Conservation (phyloP, 1,284 basidiomycete species). For the Ganoderma sinense region DNA sequence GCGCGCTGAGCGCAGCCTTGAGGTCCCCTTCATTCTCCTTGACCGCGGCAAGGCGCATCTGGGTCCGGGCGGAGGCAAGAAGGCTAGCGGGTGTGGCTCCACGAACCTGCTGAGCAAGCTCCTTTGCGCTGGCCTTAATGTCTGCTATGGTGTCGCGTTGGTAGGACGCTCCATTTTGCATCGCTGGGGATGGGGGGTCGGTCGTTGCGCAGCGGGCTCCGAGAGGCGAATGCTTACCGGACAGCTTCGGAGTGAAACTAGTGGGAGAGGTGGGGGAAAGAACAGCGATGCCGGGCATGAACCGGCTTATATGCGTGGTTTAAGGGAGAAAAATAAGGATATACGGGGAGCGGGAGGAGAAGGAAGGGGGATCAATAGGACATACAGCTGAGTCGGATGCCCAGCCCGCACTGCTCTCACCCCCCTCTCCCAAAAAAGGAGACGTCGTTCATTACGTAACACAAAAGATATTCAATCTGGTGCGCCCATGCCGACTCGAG, state of each 20-base stretch:
- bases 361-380: slow-evolving; percentile 15
- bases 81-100: slow-evolving; percentile 63
- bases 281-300: slow-evolving; percentile 46
- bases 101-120: slow-evolving; percentile 59
- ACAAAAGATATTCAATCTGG: neutral
- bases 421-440: neutral
- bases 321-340: slow-evolving; percentile 33
- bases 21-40: slow-evolving; percentile 65
- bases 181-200: slow-evolving; percentile 31
- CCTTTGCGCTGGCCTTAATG: slow-evolving; percentile 70
- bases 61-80: slow-evolving; percentile 65
- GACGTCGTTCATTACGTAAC: slow-evolving; percentile 1
- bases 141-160: slow-evolving; percentile 56
- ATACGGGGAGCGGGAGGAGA: slow-evolving; percentile 27
- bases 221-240: slow-evolving; percentile 33
- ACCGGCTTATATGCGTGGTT: slow-evolving; percentile 19
- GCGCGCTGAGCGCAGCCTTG: slow-evolving; percentile 61
- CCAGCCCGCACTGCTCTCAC: slow-evolving; percentile 7
- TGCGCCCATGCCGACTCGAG: neutral
- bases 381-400: slow-evolving; percentile 9
- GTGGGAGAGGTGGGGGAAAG: slow-evolving; percentile 38
- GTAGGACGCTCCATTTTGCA: slow-evolving; percentile 43
- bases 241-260: slow-evolving; percentile 33
- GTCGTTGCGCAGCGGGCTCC: slow-evolving; percentile 13
- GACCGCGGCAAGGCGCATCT: slow-evolving; percentile 56